Evolutionary conservation across 495 filamentous ascomycete species (phyloP).

Genomic region (Cryomyces minteri): DNA sequence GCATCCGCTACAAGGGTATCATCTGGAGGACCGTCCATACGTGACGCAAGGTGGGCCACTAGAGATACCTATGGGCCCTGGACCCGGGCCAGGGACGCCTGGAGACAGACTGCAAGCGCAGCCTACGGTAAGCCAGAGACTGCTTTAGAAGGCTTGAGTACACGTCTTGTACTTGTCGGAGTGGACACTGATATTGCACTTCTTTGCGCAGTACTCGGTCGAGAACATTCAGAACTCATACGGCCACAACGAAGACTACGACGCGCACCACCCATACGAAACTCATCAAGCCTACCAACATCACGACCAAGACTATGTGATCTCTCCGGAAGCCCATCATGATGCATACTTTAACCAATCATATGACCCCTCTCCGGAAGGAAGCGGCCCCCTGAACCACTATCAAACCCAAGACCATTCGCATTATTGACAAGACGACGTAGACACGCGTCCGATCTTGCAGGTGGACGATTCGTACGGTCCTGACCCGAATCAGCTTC

Average conservation of each 20-base stretch:
- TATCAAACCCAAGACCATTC: constrained; percentile 28
- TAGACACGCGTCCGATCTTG: constrained; percentile 43
- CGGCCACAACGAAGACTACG: constrained; percentile 47
- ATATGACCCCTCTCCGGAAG: constrained; percentile 51
- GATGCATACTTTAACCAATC: constrained; percentile 73
- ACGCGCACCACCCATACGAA: constrained; percentile 26
- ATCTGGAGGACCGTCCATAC: constrained; percentile 12
- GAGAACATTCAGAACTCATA: constrained; percentile 57
- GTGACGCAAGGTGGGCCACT: constrained; percentile 17
- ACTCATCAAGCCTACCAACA: constrained; percentile 17
- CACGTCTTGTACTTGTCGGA: not conserved
- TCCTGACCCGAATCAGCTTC: constrained; percentile 26
- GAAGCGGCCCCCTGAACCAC: constrained; percentile 28
- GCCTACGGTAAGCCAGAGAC: constrained; percentile 40
- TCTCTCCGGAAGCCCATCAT: constrained; percentile 70
- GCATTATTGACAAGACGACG: constrained; percentile 33
- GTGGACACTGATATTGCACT: not conserved
- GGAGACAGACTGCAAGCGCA: constrained; percentile 51
- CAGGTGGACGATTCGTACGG: constrained; percentile 35
- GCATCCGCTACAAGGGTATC: constrained; percentile 3
- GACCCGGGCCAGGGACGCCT: constrained; percentile 31
- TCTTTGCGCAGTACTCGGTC: constrained; percentile 45
- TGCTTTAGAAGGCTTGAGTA: not conserved
- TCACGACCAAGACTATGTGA: constrained; percentile 40
- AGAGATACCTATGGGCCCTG: constrained; percentile 43